Base-by-base conservation (phyloP, 805 yeast genomes). In the Tetrapisispora arboricola region DNA sequence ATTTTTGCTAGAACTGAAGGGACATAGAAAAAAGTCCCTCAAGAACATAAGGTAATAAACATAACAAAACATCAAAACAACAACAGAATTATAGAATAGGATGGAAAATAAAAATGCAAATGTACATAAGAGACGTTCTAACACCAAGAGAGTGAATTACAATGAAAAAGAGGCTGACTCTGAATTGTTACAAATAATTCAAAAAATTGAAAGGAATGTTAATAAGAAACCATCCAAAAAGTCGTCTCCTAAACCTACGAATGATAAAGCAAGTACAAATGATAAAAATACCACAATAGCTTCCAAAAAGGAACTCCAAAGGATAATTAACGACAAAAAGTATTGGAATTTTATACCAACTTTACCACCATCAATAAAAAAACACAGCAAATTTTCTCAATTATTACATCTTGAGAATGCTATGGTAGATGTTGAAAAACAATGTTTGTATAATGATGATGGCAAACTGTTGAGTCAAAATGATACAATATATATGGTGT, bases 401-500 rank as follows among this genome's bases (percentile, higher is more conserved):
- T 51, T 65, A 5, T 48, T 65, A 37, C 65, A 70, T 36, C 51
- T 68, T 12, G 60, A 55, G 15, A 69, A 62, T 18, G 71, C 75
- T 3, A 40, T 49, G 19, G 55, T 70, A 12, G 54, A 57, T 34
- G 44, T 50, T 4, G 37, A 40, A 11, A 56, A 57, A 15, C 62
- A 64, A 19, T 43, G 38, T 11, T 40, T 68, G 16, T 42, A 41
- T 15, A 49, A 49, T 24, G 29, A 41, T 0, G 51, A 46, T 6
- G 58, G 36, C 19, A 42, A 20, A 28, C 31, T 58, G 2, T 27
- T 66, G 9, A 49, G 49, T 34, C 48, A 53, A 31, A 54, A 63
- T 40, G 94, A 87, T 43, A 76, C 70, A 44, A 80, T 87, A 9
- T 87, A 83, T 57, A 77, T 88, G 78, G 71, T 88, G 11, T 77